phyloP scores from a whole-genome alignment of 257 asterid species.

The Solanum dulcamara region DNA sequence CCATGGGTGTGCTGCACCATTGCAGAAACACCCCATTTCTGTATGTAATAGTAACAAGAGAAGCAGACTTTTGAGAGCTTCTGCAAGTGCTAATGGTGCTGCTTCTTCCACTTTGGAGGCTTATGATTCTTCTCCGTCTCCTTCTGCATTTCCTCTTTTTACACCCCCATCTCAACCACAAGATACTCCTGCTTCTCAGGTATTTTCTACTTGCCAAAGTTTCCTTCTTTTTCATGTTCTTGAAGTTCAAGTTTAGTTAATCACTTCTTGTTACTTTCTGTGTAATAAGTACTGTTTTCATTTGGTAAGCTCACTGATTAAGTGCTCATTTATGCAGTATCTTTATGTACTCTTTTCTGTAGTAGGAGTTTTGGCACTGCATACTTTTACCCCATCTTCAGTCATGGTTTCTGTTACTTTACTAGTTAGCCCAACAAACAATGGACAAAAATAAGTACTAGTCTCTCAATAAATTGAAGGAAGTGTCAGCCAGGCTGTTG shows the following conservation, averaged over 20 bases:
- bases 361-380: background rate
- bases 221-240: background rate
- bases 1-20: background rate
- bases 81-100: conserved; percentile 23
- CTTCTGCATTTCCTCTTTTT: conserved; percentile 49
- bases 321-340: background rate
- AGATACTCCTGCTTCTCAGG: conserved; percentile 66
- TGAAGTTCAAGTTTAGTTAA: background rate
- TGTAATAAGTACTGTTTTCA: background rate
- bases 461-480: background rate
- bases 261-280: background rate
- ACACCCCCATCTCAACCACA: conserved; percentile 29
- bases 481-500: background rate
- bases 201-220: background rate
- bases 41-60: conserved; percentile 15
- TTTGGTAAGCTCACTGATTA: background rate
- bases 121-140: conserved; percentile 16
- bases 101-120: conserved; percentile 5
- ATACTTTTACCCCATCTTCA: background rate
- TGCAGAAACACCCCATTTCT: conserved; percentile 12
- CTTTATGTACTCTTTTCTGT: background rate
- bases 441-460: background rate
- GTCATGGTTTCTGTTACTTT: background rate
- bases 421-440: background rate
- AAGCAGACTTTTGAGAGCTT: conserved; percentile 6